phyloP scores from a whole-genome alignment of 108 stramenopile species.

The Bacterosira constricta region DNA sequence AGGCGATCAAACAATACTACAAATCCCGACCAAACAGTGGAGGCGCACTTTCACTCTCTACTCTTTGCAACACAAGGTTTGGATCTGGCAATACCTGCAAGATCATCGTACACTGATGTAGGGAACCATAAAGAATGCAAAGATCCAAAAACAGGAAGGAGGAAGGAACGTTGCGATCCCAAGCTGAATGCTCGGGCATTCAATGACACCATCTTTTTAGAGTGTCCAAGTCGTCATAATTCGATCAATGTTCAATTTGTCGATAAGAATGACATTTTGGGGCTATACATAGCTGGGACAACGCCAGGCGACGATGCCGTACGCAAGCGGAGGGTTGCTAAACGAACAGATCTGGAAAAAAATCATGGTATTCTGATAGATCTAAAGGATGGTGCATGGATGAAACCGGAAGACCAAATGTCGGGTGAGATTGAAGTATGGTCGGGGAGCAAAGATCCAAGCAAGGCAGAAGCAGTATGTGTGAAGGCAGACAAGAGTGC shows the following conservation, averaged over 20 bases:
- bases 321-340: background rate
- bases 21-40: background rate
- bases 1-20: no score
- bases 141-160: background rate
- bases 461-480: conserved; percentile 26
- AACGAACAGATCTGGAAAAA: conserved; percentile 3
- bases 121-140: conserved; percentile 15
- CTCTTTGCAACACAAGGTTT: conserved; percentile 69
- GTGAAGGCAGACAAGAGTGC: conserved; percentile 7
- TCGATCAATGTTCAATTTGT: conserved; percentile 1
- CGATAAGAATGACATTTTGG: background rate
- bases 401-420: no score
- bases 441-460: background rate
- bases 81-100: conserved; percentile 62
- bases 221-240: conserved; percentile 18
- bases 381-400: background rate
- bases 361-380: background rate
- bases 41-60: conserved; percentile 31
- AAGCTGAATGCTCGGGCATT: conserved; percentile 4
- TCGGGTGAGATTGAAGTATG: background rate
- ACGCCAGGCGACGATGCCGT: no score
- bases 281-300: no score
- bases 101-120: conserved; percentile 10
- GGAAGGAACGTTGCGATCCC: conserved; percentile 23
- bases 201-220: conserved; percentile 7